Evolutionary conservation across 2,329 filamentous ascomycete genomes (phyloP), one percentile per base, ranked within the genome.

Genomic region (Ambrosiella xylebori): DNA sequence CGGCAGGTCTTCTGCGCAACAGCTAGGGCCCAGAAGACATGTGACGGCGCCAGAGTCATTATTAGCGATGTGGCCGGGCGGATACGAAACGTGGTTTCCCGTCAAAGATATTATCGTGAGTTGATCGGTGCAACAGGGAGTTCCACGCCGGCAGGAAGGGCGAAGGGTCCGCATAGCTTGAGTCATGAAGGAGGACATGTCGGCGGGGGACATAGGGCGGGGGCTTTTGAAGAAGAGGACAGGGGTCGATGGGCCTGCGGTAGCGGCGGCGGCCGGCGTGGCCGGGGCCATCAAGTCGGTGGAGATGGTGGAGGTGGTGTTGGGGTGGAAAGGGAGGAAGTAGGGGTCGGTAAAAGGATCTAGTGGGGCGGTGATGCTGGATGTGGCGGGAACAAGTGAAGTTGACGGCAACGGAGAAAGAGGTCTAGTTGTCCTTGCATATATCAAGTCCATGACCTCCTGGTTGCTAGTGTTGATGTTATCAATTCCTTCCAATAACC

Each of bases 1-100:
- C 15, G 57, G 59, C 17, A 61, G 49, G 19, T 58, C 59, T 13
- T 58, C 56, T 6, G 56, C 47, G 41, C 59, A 61, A n/a, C 59
- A 61, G 7, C 56, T 38, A 17, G 59, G 53, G 2, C 59, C 59
- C 7, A 61, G 59, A 11, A 61, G 41, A 54, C 59, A 61, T 40
- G 38, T 37, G 38, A 55, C 37, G 40, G 38, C 13, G 47, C 15
- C 7, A 12, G 8, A 12, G n/a, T 13, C 15, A 38, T 17, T 44
- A 39, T 44, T 47, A 45, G 8, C 27, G 7, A 27, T 39, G 47
- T 11, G 5, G 17, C 47, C 27, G 47, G 17, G 19, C n/a, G 47
- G 57, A 52, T 12, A 38, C 49, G 7, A 35, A 41, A 13, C 39
- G n/a, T 7, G 37, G 50, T 27, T 27, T 7, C 57, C 19, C 45